Percentiles rank a stretch among this genome's conserved stretches.
These are phyloP conservation scores for Cornus suecica DNA, from an alignment of 148 eudicot species.

Conservation along the genomic window DNA sequence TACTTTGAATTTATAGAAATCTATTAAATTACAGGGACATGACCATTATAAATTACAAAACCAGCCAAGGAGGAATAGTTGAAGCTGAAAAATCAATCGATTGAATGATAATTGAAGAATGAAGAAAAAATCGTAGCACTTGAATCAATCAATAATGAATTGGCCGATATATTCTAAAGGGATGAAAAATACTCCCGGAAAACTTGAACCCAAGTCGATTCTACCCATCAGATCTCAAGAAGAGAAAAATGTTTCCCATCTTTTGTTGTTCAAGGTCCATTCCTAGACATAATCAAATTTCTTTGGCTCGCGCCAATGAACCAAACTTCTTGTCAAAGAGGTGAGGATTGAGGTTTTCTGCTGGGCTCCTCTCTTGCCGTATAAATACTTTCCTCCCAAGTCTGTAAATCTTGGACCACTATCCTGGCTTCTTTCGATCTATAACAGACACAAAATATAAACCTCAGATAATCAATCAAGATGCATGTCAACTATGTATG, in stretches of 20 bases:
- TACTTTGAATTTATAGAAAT: slow-evolving; percentile 19
- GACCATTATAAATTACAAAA: slow-evolving; percentile 26
- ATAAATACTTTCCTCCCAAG: slow-evolving; percentile 79
- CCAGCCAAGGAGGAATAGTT: slow-evolving; percentile 16
- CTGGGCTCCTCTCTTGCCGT: slow-evolving; percentile 63
- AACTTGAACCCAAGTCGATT: slow-evolving; percentile 22
- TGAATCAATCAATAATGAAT: slow-evolving; percentile 20
- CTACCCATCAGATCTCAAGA: background rate
- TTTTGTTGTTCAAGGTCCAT: slow-evolving; percentile 1
- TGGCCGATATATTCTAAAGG: background rate
- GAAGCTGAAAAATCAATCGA: slow-evolving; percentile 35
- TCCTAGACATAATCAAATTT: slow-evolving; percentile 72
- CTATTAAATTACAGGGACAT: slow-evolving; percentile 6
- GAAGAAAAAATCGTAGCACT: slow-evolving; percentile 23
- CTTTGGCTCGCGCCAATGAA: slow-evolving; percentile 84
- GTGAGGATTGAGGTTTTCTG: slow-evolving; percentile 53
- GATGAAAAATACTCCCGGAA: slow-evolving; percentile 1
- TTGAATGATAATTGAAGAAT: slow-evolving; percentile 37
- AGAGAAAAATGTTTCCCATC: background rate
- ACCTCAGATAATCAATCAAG: background rate
- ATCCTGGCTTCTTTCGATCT: slow-evolving; percentile 88
- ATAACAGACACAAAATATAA: slow-evolving; percentile 13
- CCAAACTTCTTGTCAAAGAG: slow-evolving; percentile 63
- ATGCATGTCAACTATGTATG: background rate
- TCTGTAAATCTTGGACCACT: slow-evolving; percentile 85